These are phyloP conservation scores for Colletotrichum somersetense DNA, from an alignment of 2,329 filamentous ascomycete genomes.

Conservation along the genomic window DNA sequence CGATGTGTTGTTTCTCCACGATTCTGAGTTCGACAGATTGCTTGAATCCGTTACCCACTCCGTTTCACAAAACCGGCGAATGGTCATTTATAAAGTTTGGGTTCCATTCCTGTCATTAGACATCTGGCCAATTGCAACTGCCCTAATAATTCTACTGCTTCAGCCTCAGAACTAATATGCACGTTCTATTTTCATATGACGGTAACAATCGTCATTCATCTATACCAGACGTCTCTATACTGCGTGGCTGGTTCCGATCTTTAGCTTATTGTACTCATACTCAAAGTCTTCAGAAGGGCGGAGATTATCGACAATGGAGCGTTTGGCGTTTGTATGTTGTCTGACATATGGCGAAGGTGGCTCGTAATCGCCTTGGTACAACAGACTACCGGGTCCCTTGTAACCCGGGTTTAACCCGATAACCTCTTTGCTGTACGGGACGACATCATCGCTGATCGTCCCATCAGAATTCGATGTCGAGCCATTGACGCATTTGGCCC, in stretches of 20 bases:
- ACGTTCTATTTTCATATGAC: no score
- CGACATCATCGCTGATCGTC: slow-evolving; percentile 33
- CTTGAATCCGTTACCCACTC: not conserved
- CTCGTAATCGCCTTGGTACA: slow-evolving; percentile 28
- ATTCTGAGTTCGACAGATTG: not conserved
- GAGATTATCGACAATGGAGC: slow-evolving; percentile 13
- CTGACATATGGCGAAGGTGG: slow-evolving; percentile 11
- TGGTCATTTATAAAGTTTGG: not conserved
- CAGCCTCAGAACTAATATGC: no score
- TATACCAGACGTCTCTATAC: not conserved
- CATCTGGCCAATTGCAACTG: not conserved
- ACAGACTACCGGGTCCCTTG: slow-evolving; percentile 32
- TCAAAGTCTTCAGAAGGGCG: slow-evolving; percentile 10
- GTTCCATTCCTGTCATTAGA: not conserved
- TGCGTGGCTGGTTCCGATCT: not conserved
- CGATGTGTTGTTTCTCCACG: not conserved
- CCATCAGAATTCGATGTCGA: slow-evolving; percentile 31
- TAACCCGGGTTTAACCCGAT: slow-evolving; percentile 25
- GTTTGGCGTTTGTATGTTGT: slow-evolving; percentile 4
- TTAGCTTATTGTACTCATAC: slow-evolving; percentile 5
- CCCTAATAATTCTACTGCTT: not conserved
- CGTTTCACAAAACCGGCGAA: not conserved
- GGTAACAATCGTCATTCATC: not conserved
- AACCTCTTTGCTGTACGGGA: slow-evolving; percentile 20
- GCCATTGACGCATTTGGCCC: slow-evolving; percentile 48